These are phyloP conservation scores for Lecanoromycetidae sp. DNA, from an alignment of 2,329 filamentous ascomycete genomes.

Conservation along the genomic window DNA sequence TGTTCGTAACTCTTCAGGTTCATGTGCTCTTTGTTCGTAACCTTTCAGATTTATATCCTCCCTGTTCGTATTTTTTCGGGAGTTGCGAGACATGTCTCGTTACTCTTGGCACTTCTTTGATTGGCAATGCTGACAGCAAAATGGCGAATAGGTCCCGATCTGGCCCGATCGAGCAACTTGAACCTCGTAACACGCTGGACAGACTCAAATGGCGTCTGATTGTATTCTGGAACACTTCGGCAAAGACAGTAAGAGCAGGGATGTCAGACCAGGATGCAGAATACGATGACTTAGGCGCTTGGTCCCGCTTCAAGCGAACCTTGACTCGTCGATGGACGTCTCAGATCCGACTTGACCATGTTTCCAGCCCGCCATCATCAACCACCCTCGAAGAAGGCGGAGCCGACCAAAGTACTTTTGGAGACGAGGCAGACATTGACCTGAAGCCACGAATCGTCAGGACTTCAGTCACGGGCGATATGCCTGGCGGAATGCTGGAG, in stretches of 20 bases:
- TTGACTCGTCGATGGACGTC: conserved; percentile 17
- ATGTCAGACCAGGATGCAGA: conserved; percentile 11
- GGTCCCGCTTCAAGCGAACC: conserved; percentile 13
- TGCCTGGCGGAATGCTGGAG: conserved; percentile 14
- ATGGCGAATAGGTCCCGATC: too few relatives aligned
- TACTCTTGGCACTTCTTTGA: too few relatives aligned
- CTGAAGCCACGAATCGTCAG: neutral
- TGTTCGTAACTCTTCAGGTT: too few relatives aligned
- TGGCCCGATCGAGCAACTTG: conserved; percentile 33
- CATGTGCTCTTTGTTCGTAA: too few relatives aligned
- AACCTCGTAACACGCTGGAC: conserved; percentile 29
- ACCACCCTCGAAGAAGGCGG: conserved; percentile 11
- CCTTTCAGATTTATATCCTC: too few relatives aligned
- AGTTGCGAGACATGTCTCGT: too few relatives aligned
- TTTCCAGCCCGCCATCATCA: neutral
- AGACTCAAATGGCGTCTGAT: conserved; percentile 39
- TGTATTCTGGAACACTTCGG: conserved; percentile 34
- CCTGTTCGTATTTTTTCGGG: too few relatives aligned
- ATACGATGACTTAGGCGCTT: conserved; percentile 16
- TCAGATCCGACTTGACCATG: conserved; percentile 5
- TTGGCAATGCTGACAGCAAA: too few relatives aligned
- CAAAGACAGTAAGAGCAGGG: conserved; percentile 29
- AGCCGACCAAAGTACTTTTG: neutral
- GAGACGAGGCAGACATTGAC: conserved; percentile 1
- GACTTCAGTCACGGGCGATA: conserved; percentile 4